Conservation (phyloP, 495 filamentous ascomycete species). For the Staphylotrichum tortipilum region DNA sequence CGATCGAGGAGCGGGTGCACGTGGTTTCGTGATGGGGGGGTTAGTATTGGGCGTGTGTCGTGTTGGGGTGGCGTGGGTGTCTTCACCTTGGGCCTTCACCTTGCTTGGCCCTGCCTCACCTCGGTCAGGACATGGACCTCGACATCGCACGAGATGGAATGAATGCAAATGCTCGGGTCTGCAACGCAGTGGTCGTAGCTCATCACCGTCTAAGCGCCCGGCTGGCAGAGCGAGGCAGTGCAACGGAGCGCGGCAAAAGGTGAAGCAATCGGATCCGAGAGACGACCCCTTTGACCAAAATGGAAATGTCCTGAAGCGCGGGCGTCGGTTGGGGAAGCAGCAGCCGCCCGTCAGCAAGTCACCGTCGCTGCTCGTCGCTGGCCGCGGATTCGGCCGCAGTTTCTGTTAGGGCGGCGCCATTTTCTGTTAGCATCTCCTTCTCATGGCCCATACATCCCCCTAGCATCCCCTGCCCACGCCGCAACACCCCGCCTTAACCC, state of each 20-base stretch:
- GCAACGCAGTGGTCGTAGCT: too few relatives aligned
- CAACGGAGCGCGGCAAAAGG: background rate
- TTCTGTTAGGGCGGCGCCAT: background rate
- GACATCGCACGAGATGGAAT: too few relatives aligned
- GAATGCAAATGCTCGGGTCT: background rate
- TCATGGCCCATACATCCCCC: too few relatives aligned
- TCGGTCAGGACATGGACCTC: background rate
- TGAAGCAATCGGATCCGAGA: slow-evolving; percentile 3
- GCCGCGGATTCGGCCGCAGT: background rate
- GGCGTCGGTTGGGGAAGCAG: background rate
- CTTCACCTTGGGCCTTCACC: too few relatives aligned
- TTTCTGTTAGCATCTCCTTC: too few relatives aligned
- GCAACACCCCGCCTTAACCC: too few relatives aligned
- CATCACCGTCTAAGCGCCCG: background rate
- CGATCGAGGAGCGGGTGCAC: slow-evolving; percentile 1
- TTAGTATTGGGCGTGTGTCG: background rate
- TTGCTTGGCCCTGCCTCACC: background rate
- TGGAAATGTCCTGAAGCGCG: background rate
- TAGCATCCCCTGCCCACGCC: too few relatives aligned
- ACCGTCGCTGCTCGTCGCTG: background rate
- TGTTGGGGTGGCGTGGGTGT: background rate
- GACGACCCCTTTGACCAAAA: background rate
- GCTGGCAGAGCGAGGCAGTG: slow-evolving; percentile 1
- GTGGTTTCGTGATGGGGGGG: background rate
- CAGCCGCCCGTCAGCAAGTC: background rate